These are phyloP conservation scores for Sporopachydermia lactativora DNA, from an alignment of 805 yeast species.

Conservation along the genomic window DNA sequence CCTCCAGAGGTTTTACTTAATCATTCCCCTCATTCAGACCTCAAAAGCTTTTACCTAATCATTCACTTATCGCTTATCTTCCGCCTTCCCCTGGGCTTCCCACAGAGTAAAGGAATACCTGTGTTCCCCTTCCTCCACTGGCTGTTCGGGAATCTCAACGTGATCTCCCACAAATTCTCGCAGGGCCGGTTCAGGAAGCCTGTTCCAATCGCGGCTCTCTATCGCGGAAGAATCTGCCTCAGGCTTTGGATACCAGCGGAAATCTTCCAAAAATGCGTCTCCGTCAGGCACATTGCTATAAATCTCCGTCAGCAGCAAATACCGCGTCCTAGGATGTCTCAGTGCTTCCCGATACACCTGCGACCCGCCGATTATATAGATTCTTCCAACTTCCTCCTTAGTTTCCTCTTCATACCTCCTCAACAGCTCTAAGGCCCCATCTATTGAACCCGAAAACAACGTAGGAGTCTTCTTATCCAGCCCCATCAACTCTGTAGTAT, in stretches of 20 bases:
- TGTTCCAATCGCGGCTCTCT: slow-evolving; percentile 17
- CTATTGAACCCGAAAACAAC: slow-evolving; percentile 27
- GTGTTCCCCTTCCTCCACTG: slow-evolving; percentile 33
- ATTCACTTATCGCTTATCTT: too few relatives aligned
- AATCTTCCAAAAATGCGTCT: slow-evolving; percentile 51
- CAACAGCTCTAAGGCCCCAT: slow-evolving; percentile 26
- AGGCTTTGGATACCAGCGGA: slow-evolving; percentile 7
- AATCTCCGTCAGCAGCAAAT: slow-evolving; percentile 61
- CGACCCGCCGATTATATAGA: slow-evolving; percentile 89
- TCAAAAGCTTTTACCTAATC: too few relatives aligned
- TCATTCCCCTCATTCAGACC: too few relatives aligned
- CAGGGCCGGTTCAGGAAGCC: slow-evolving; percentile 23
- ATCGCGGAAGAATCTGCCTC: slow-evolving; percentile 4
- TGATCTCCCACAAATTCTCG: slow-evolving; percentile 22
- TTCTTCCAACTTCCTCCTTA: slow-evolving; percentile 29
- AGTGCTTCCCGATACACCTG: slow-evolving; percentile 58
- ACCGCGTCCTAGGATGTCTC: slow-evolving; percentile 28
- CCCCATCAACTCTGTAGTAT: slow-evolving; percentile 6
- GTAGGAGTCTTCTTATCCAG: slow-evolving; percentile 14
- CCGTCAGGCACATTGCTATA: slow-evolving; percentile 22
- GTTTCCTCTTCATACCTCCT: slow-evolving; percentile 9
- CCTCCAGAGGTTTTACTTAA: too few relatives aligned
- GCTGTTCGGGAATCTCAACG: slow-evolving; percentile 15
- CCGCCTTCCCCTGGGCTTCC: too few relatives aligned
- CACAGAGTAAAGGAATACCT: slow-evolving; percentile 50